Evolutionary conservation across 208 protist species (phyloP), one percentile per base, ranked within the genome.

Genomic region (Leishmania martiniquensis): DNA sequence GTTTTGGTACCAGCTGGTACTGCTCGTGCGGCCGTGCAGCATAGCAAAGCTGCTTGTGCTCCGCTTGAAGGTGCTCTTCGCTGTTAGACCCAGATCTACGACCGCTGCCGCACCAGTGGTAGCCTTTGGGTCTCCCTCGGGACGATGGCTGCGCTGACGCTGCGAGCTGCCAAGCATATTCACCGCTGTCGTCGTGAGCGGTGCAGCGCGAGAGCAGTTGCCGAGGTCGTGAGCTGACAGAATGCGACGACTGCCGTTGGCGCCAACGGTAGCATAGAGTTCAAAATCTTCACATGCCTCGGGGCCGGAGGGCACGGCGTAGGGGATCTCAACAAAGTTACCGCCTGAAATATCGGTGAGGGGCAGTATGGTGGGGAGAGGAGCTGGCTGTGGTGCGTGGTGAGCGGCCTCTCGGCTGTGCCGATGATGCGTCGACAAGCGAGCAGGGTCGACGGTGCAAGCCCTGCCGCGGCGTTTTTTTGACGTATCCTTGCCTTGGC

Each of bases 1-100:
- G 62, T 89, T 74, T 51, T 83, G 80, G 57, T 90, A 93, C 88
- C 89, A 95, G 52, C 85, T 81, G 2, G 85, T 75, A 76, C 91
- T 92, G 65, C 89, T 87, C 9, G 85, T 92, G 66, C 76, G 88
- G 25, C 91, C 91, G 72, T 93, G 91, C 72, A 92, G 60, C 65
- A 67, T 44, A 54, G 22, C 22, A 20, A 45, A 9, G 47, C 22
- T 71, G 69, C 4, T 37, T 17, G 42, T 29, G 39, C 66, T 69
- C 15, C 44, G 22, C 1, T 69, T 32, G 63, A 69, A 69, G 63
- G 32, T 45, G 22, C 32, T 22, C 17, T 47, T 42, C 17, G 63
- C 29, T 44, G 29, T 12, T 4, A 2, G 15, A 10, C 34, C 34
- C 63, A 44, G 9, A 39, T 51, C 34, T 15, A 7, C 42, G 9